phyloP scores from a whole-genome alignment of 2,329 filamentous ascomycete genomes.

The Beauveria australis region DNA sequence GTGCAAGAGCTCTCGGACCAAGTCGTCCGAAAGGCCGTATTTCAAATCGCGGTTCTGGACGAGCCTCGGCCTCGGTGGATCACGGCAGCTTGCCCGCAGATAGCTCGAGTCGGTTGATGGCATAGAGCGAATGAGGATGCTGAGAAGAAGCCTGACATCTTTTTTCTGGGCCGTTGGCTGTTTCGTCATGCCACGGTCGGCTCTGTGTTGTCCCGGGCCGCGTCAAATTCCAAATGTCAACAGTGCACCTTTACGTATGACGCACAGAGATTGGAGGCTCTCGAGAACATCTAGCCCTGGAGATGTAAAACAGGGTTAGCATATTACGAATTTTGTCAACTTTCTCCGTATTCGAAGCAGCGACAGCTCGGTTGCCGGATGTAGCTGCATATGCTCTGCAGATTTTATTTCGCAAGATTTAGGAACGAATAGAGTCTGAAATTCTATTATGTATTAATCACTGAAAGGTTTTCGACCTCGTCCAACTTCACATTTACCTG shows the following conservation, averaged over 20 bases:
- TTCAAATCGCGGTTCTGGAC: not conserved
- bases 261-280: not conserved
- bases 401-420: no score
- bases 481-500: not conserved
- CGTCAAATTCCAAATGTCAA: not conserved
- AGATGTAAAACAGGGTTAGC: no score
- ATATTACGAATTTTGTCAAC: no score
- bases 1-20: not conserved
- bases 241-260: not conserved
- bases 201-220: constrained; percentile 8
- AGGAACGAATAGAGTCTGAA: no score
- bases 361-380: no score
- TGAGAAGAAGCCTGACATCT: not conserved
- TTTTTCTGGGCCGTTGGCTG: constrained; percentile 3
- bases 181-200: constrained; percentile 1
- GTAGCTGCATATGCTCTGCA: no score
- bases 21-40: not conserved
- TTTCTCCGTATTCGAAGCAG: no score
- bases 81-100: not conserved
- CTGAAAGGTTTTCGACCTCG: no score
- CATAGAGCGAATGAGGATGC: constrained; percentile 4
- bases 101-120: not conserved
- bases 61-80: constrained; percentile 8
- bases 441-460: no score
- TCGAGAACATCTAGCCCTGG: not conserved